phyloP scores from a whole-genome alignment of 148 eudicot species.

The Vaccinium macrocarpon region DNA sequence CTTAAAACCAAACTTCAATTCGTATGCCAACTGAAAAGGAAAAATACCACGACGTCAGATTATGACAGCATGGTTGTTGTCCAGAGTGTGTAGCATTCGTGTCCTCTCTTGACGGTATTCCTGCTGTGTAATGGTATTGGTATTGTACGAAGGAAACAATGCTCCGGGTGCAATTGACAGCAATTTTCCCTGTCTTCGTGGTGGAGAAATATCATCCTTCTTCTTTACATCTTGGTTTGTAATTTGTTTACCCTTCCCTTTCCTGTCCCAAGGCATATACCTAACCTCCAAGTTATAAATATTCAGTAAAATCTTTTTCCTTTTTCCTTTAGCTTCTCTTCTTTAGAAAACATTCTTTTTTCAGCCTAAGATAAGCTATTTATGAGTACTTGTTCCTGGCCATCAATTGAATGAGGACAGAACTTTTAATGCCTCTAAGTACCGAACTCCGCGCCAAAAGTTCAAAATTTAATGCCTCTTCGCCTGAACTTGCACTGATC shows the following conservation, averaged over 20 bases:
- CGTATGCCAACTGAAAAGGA: background rate
- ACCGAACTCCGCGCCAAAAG: background rate
- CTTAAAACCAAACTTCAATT: background rate
- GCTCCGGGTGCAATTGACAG: too few relatives aligned
- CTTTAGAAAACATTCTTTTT: background rate
- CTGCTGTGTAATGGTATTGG: background rate
- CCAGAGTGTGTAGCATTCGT: background rate
- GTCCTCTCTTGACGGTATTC: background rate
- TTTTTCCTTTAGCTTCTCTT: background rate
- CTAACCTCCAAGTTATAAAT: background rate
- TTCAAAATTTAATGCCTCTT: background rate
- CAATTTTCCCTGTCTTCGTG: background rate
- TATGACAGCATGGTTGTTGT: background rate
- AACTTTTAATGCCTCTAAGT: background rate
- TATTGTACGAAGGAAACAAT: background rate
- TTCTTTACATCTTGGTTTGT: background rate
- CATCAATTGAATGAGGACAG: background rate
- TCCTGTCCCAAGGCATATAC: background rate
- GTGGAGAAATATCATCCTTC: background rate
- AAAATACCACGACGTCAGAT: background rate
- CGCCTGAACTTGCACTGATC: background rate
- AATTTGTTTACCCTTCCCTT: background rate
- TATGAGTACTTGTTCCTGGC: background rate
- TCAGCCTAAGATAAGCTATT: background rate
- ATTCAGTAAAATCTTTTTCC: background rate